These are phyloP conservation scores for Pseudohyphozyma bogoriensis DNA, from an alignment of 768 basidiomycete species.

Conservation along the genomic window DNA sequence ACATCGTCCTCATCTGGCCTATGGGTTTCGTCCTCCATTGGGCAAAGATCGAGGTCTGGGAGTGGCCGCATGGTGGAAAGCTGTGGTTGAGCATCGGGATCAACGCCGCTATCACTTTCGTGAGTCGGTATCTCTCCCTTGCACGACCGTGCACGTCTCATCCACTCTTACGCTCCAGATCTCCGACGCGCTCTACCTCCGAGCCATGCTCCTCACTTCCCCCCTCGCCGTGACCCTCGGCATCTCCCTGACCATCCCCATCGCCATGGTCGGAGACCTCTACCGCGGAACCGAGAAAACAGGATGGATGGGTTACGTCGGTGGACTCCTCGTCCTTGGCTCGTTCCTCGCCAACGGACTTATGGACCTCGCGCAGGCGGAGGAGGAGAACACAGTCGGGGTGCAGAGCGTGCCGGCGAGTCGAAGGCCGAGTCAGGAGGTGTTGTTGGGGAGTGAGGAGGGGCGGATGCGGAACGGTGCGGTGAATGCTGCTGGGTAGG, in stretches of 20 bases:
- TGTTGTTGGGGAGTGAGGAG: not conserved
- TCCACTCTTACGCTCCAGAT: slow-evolving; percentile 56
- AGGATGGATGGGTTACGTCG: slow-evolving; percentile 53
- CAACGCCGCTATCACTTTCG: slow-evolving; percentile 45
- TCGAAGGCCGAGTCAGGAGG: not conserved
- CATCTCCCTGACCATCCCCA: slow-evolving; percentile 82
- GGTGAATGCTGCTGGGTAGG: too few relatives aligned
- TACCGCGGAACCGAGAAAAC: slow-evolving; percentile 50
- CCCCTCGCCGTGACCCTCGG: slow-evolving; percentile 88
- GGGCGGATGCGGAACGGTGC: too few relatives aligned
- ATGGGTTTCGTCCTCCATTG: slow-evolving; percentile 66
- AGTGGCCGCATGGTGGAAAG: slow-evolving; percentile 51
- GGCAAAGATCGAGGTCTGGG: slow-evolving; percentile 60
- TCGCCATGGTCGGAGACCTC: slow-evolving; percentile 75
- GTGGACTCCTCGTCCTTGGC: slow-evolving; percentile 63
- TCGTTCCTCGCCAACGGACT: slow-evolving; percentile 66
- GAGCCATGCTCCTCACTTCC: slow-evolving; percentile 94
- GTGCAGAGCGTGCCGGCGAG: not conserved
- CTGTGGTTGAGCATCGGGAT: slow-evolving; percentile 47
- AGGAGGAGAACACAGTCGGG: slow-evolving; percentile 1
- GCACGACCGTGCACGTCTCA: not conserved
- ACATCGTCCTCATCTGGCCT: slow-evolving; percentile 64
- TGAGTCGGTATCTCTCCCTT: not conserved
- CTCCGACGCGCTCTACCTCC: slow-evolving; percentile 49
- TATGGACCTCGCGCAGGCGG: slow-evolving; percentile 36